Base-by-base conservation (phyloP, 495 filamentous ascomycete species). In the Hypoxylon fuscum region DNA sequence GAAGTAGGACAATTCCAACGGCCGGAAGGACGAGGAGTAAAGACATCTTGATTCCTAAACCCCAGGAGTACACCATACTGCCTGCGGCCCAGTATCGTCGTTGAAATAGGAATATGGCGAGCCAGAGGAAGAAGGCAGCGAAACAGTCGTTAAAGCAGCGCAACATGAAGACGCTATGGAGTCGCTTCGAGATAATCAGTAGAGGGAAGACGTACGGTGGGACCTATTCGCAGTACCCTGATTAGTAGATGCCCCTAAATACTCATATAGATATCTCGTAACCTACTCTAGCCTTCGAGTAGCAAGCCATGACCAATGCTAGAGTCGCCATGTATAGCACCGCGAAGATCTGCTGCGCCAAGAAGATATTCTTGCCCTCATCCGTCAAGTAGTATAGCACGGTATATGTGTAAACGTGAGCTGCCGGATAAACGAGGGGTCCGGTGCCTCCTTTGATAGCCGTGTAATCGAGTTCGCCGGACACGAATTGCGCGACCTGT, bases 131-230 rank as follows among this genome's bases (percentile, higher is more conserved):
- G 53, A 93, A 79, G 21, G 90, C 81, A 6, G 93, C 91, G 64
- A 96, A 89, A 54, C 91, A 88, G 79, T 98, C 95, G 76, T 98
- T 98, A 82, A 98, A 98, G 64, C 93, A 86, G 14, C 95, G 88
- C 52, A 98, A 82, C 55, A 98, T 74, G 71, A 92, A 98, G 41
- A 98, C 88, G 74, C 91, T 96, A 72, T 98, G 95, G 22, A 98
- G 79, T 5, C 95, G 84, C 71, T 97, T 98, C 50, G 93, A 96
- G 34, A 97, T 80, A 31, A 95, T 81, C 25, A 98, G 85, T 18
- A 98, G 81, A 2, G 91, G 92, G 55, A 97, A 90, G 35, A 97
- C 75, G 70, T 96, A 97, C 2, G 91, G 90, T 5, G 95, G 95
- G 23, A 87, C 92, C 89, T 91, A 50, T 46, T 42, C 12, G 32